These are phyloP conservation scores for Polyporus tsugae DNA, from an alignment of 1,284 basidiomycete species.

Conservation along the genomic window DNA sequence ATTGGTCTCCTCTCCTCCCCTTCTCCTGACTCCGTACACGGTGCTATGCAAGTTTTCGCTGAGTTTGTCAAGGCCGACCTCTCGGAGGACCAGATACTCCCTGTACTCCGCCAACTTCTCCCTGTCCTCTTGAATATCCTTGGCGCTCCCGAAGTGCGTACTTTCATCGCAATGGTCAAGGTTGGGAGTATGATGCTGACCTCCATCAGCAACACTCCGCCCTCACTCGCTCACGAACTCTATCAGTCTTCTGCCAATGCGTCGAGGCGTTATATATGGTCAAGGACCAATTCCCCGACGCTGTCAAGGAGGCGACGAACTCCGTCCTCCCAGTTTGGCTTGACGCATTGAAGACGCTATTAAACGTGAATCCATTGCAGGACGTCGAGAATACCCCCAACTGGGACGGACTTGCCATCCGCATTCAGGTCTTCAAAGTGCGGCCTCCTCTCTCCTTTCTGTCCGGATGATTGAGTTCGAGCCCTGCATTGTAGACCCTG, in stretches of 20 bases:
- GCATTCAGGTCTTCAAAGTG: conserved; percentile 85
- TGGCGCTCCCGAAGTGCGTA: conserved; percentile 72
- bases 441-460: background rate
- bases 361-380: conserved; percentile 68
- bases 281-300: conserved; percentile 88
- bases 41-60: conserved; percentile 93
- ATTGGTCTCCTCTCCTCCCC: conserved; percentile 79
- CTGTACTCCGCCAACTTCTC: conserved; percentile 84
- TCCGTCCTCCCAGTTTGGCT: conserved; percentile 91
- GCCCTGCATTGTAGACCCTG: conserved; percentile 60
- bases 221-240: conserved; percentile 83
- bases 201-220: conserved; percentile 69
- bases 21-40: conserved; percentile 82
- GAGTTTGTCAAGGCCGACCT: conserved; percentile 93
- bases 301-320: conserved; percentile 84
- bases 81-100: conserved; percentile 91
- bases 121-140: conserved; percentile 89
- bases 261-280: conserved; percentile 93
- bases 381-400: conserved; percentile 65
- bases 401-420: conserved; percentile 83
- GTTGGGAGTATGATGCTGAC: background rate
- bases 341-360: conserved; percentile 81
- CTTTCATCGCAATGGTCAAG: background rate
- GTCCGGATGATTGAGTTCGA: conserved; percentile 7
- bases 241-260: conserved; percentile 93